Base-by-base conservation (phyloP, 179 eudicot species). In the Silene noctiflora region DNA sequence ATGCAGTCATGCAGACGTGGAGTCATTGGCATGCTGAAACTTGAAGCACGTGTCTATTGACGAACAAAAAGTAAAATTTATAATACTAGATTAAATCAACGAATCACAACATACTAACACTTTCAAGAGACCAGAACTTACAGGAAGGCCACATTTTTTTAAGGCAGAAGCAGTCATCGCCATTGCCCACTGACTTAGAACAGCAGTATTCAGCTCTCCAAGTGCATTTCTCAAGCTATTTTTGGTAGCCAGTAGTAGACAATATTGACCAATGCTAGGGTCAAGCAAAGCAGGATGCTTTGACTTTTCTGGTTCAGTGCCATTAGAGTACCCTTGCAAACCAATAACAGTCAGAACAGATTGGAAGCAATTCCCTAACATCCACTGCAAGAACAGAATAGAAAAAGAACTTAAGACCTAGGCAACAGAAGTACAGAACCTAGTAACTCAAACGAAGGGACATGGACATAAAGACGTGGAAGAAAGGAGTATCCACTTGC, bases 221-320 rank as follows among this genome's bases (percentile, higher is more conserved):
- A 86, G 85, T 81, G 97, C 89, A 91, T 93, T 95, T 81, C 82
- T 95, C 84, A 93, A 77, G 81, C 79, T 81, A 78, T 86, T 93
- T 75, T 91, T 91, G 56, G 86, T 79, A 66, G 90, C 88, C 86
- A 95, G 81, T 86, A 90, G 85, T 80, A 84, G 81, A 82, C 99
- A 91, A 85, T 86, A 95, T 74, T 90, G 92, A 77, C 99, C 98
- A 44, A 93, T 83, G 79, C 85, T 90, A 78, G 99, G 98, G 81
- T 93, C 97, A 86, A 79, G 24, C 81, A 88, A 88, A 59, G 91
- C 88, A 74, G 83, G 65, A 74, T 76, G 88, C 53, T 79, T 69
- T 62, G 82, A 53, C 35, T 84, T 67, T 77, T 82, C 82, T 24
- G 83, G 78, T 72, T 80, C 83, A 67, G 62, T 80, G 74, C 67